phyloP scores from a whole-genome alignment of 345 rosid genomes.

The Eucalyptus cloeziana region DNA sequence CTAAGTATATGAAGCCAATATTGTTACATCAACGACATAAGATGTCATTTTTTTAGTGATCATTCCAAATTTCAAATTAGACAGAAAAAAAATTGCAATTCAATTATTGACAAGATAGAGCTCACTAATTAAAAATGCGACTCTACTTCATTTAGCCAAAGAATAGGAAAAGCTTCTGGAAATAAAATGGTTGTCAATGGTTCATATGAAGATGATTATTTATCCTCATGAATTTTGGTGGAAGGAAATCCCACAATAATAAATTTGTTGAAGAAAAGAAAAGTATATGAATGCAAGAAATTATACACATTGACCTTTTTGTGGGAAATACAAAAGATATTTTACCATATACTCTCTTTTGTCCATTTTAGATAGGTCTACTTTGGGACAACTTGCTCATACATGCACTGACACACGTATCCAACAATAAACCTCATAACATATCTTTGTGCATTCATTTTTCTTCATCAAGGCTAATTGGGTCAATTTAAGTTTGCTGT shows the following conservation, averaged over 20 bases:
- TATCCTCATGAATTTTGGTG: not conserved
- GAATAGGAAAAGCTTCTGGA: not conserved
- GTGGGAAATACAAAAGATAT: not conserved
- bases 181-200: not conserved
- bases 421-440: not conserved
- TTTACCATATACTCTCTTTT: not conserved
- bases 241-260: not conserved
- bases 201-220: not conserved
- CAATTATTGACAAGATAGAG: not conserved
- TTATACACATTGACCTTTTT: not conserved
- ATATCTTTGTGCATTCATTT: not conserved
- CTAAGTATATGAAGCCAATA: too few species aligned
- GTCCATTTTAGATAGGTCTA: not conserved
- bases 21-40: not conserved
- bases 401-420: not conserved
- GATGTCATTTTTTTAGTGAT: too few species aligned
- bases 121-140: not conserved
- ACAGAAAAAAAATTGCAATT: not conserved
- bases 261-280: not conserved
- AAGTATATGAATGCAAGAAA: not conserved
- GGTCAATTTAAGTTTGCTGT: not conserved
- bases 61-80: too few species aligned
- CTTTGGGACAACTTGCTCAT: not conserved
- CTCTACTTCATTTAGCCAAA: not conserved
- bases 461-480: not conserved